A percentile compares a stretch with the other conserved stretches of the same genome.
These are phyloP conservation scores for Geosmithia flava DNA, from an alignment of 2,329 filamentous ascomycete species.

Conservation along the genomic window DNA sequence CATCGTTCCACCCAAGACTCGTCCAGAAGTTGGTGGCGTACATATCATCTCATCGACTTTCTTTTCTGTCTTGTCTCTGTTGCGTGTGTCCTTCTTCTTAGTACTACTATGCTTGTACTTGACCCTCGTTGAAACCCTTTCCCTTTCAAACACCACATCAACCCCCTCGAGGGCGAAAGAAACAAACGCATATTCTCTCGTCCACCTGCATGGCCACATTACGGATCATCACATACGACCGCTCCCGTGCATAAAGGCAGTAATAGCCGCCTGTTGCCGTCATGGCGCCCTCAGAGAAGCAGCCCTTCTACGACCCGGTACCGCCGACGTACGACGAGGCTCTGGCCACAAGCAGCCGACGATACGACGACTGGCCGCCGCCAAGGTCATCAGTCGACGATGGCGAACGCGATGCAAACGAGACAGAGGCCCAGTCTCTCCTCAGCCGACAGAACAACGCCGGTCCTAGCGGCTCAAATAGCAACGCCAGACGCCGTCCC, in stretches of 20 bases:
- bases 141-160: not conserved
- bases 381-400: constrained; percentile 28
- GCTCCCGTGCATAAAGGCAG: constrained; percentile 1
- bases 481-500: constrained; percentile 20
- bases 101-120: not conserved
- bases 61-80: not conserved
- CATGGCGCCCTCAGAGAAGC: constrained; percentile 22
- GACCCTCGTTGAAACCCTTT: not conserved
- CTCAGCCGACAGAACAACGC: constrained; percentile 41
- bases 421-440: constrained; percentile 61
- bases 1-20: not conserved
- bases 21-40: no score
- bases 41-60: no score
- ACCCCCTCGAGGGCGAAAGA: no score
- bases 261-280: not conserved
- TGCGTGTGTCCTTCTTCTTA: not conserved
- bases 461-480: constrained; percentile 11
- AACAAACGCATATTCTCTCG: not conserved
- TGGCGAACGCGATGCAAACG: constrained; percentile 33
- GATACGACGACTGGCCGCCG: constrained; percentile 16
- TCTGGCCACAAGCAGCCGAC: constrained; percentile 21
- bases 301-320: constrained; percentile 28
- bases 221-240: not conserved
- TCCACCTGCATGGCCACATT: not conserved
- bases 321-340: constrained; percentile 30